Percentiles rank a stretch among this genome's conserved stretches.
Evolutionary conservation across 2,329 filamentous ascomycete species (phyloP).

Genomic region (Trichoderma sp.): DNA sequence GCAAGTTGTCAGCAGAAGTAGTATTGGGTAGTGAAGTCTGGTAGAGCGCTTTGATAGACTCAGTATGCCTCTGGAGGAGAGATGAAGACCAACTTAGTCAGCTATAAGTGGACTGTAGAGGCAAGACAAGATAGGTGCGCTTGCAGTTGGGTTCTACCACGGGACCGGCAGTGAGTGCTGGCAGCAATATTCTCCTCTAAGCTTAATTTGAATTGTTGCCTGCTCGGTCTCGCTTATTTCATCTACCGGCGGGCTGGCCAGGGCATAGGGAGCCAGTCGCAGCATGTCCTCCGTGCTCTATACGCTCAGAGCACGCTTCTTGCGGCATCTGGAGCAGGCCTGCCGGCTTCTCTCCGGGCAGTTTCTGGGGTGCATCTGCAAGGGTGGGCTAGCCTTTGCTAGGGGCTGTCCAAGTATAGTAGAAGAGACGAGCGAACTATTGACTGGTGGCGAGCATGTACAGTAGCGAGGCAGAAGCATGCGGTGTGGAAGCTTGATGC

Average conservation of each 20-base stretch:
- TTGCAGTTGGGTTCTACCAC: neutral
- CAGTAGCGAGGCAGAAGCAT: neutral
- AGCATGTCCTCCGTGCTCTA: neutral
- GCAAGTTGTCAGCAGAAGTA: neutral
- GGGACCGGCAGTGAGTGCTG: neutral
- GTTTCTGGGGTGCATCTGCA: conserved; percentile 27
- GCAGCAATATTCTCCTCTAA: neutral
- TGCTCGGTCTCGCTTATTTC: neutral
- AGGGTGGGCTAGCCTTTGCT: neutral
- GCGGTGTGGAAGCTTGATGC: neutral
- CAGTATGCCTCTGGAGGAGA: neutral
- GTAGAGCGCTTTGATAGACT: neutral
- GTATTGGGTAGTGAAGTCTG: neutral
- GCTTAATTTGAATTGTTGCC: neutral
- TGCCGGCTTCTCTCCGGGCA: conserved; percentile 28
- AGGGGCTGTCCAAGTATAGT: neutral
- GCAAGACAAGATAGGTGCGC: neutral
- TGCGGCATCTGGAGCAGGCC: conserved; percentile 11
- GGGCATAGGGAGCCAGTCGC: neutral
- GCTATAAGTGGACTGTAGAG: neutral
- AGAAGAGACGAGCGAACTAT: neutral
- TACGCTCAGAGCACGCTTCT: neutral
- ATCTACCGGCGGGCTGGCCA: neutral
- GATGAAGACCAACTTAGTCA: neutral
- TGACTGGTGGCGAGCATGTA: conserved; percentile 9